These are phyloP conservation scores for Leishmania turanica DNA, from an alignment of 208 protist species.

Conservation along the genomic window DNA sequence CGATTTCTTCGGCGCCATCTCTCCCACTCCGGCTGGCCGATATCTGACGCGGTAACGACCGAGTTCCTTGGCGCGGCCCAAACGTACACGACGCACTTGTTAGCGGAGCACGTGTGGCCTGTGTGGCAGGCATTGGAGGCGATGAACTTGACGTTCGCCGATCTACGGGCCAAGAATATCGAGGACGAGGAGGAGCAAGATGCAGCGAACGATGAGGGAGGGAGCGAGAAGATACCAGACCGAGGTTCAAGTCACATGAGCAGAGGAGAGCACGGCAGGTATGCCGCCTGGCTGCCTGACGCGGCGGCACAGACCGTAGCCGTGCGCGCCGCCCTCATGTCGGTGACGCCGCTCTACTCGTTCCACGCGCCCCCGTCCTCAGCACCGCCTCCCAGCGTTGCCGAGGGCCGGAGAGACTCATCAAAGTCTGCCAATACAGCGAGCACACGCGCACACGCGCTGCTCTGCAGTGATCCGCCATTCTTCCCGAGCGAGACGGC, in stretches of 20 bases:
- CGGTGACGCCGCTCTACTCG: conserved; percentile 38
- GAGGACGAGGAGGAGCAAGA: conserved; percentile 17
- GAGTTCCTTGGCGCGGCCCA: not conserved
- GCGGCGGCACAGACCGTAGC: conserved; percentile 18
- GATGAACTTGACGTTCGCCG: conserved; percentile 40
- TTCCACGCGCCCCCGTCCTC: conserved; percentile 9
- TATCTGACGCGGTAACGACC: not conserved
- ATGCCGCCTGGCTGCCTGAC: conserved; percentile 18
- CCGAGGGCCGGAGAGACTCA: not conserved
- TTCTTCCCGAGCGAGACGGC: conserved; percentile 12
- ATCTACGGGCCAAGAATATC: not conserved
- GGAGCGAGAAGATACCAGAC: not conserved
- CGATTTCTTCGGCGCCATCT: conserved; percentile 4
- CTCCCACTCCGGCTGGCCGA: not conserved
- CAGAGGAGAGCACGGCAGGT: not conserved
- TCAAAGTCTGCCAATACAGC: conserved; percentile 4
- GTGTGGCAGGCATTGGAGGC: conserved; percentile 44
- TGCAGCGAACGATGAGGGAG: not conserved
- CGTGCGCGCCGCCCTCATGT: conserved; percentile 32
- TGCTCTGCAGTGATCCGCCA: conserved; percentile 16
- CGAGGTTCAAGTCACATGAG: not conserved
- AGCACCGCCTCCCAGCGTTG: not conserved
- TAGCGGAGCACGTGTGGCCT: conserved; percentile 43
- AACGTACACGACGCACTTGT: conserved; percentile 26
- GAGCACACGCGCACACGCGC: not conserved